phyloP scores from a whole-genome alignment of 176 grass and related monocot genomes.

The Bonia amplexicaulis region DNA sequence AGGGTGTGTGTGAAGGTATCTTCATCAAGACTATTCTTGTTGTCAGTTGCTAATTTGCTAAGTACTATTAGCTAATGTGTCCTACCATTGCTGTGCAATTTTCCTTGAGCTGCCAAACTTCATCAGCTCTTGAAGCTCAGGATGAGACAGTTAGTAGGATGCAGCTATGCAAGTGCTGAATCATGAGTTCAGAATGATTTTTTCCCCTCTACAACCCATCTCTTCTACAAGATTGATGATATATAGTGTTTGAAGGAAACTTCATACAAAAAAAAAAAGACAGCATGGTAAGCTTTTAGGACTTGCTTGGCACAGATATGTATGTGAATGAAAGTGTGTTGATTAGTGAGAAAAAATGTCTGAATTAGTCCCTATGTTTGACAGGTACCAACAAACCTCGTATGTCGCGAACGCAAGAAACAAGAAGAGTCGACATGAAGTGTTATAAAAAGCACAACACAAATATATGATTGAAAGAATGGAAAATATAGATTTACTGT shows the following conservation, averaged over 20 bases:
- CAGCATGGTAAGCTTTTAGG: neutral
- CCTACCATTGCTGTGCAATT: neutral
- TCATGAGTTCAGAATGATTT: neutral
- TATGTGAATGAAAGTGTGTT: neutral
- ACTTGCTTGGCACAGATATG: neutral
- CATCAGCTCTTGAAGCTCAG: neutral
- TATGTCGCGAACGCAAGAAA: neutral
- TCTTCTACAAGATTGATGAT: neutral
- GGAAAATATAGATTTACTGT: too few relatives aligned
- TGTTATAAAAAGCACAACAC: too few relatives aligned
- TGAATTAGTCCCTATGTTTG: neutral
- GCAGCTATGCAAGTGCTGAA: neutral
- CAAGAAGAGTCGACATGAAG: neutral
- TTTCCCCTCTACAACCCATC: neutral
- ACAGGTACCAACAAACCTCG: neutral
- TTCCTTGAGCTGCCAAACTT: neutral
- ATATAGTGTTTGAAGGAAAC: neutral
- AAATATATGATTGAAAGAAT: too few relatives aligned
- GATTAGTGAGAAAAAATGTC: neutral
- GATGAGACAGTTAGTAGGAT: neutral
- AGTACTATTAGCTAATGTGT: neutral
- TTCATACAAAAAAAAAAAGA: neutral
- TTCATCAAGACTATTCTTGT: conserved; percentile 15
- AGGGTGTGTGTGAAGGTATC: neutral
- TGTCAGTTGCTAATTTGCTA: conserved; percentile 10